Conservation (phyloP, 2,329 filamentous ascomycete genomes). For the Talaromyces sp. region DNA sequence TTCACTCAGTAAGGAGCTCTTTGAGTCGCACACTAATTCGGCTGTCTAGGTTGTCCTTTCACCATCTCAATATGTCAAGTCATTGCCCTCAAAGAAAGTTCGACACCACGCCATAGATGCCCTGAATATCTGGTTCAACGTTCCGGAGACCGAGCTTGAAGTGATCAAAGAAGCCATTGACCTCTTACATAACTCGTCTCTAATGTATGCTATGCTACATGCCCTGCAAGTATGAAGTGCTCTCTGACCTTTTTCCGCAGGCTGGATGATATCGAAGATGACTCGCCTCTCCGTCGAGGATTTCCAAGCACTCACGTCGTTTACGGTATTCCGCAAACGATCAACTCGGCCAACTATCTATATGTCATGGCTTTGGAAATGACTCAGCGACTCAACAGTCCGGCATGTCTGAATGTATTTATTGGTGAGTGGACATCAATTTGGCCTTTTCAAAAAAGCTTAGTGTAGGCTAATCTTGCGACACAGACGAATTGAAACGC, state of each 20-base stretch:
- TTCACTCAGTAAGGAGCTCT: too few relatives aligned
- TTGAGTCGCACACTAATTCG: neutral
- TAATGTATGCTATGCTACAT: neutral
- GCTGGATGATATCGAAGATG: slow-evolving; percentile 6
- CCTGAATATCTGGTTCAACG: slow-evolving; percentile 36
- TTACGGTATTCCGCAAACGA: neutral
- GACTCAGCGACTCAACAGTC: neutral
- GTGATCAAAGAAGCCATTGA: neutral
- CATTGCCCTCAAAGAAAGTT: slow-evolving; percentile 38
- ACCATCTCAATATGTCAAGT: slow-evolving; percentile 32
- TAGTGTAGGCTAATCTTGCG: neutral
- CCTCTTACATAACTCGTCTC: slow-evolving; percentile 1
- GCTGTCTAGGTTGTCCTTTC: neutral
- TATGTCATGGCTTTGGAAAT: neutral
- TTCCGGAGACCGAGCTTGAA: neutral
- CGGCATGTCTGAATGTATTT: neutral
- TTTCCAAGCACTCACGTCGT: neutral
- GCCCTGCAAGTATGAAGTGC: too few relatives aligned
- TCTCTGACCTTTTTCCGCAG: neutral
- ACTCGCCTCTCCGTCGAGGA: neutral
- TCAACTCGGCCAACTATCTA: neutral
- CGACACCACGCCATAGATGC: slow-evolving; percentile 36
- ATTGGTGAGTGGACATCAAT: neutral
- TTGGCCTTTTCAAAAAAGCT: neutral
- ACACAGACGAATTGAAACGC: neutral